A percentile compares a stretch with the other conserved stretches of the same genome.
Conservation (phyloP, 2,329 filamentous ascomycete genomes). For the Calonectria pseudoreteaudii region DNA sequence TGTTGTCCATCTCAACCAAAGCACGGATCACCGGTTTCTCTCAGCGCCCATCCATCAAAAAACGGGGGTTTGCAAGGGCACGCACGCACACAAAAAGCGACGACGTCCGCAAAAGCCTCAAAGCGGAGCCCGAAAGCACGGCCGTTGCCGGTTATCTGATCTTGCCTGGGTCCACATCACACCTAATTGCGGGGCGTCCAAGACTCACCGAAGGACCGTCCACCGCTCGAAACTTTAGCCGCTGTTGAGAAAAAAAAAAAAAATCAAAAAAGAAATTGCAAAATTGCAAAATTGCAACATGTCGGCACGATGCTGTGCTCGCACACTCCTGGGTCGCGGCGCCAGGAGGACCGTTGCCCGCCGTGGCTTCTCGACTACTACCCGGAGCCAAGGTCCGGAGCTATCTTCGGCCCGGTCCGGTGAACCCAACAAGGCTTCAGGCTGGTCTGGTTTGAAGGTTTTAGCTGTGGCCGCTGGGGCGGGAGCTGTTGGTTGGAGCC, state of each 20-base stretch:
- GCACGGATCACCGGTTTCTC: constrained; percentile 20
- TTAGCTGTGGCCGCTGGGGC: constrained; percentile 53
- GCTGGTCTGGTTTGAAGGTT: constrained; percentile 49
- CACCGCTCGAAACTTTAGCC: constrained; percentile 2
- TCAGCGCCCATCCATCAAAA: neutral
- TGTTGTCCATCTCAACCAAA: neutral
- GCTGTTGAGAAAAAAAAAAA: neutral
- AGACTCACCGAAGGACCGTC: constrained; percentile 14
- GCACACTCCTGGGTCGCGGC: constrained; percentile 33
- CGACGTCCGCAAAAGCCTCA: constrained; percentile 24
- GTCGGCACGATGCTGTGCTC: constrained; percentile 29
- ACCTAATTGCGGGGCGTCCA: constrained; percentile 21
- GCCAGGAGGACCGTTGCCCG: constrained; percentile 23
- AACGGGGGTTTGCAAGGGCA: constrained; percentile 5
- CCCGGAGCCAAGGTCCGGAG: constrained; percentile 23
- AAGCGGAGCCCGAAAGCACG: constrained; percentile 21
- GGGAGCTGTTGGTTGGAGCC: constrained; percentile 55
- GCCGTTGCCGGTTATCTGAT: constrained; percentile 24
- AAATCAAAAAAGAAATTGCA: too few species aligned
- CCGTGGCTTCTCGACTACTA: constrained; percentile 28
- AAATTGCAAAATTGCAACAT: constrained; percentile 24
- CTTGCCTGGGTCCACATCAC: constrained; percentile 14
- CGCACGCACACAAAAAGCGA: constrained; percentile 16
- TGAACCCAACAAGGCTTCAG: constrained; percentile 20
- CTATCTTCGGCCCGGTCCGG: constrained; percentile 14